Percentiles rank a stretch among this genome's conserved stretches.
phyloP scores from a whole-genome alignment of 2,329 filamentous ascomycete genomes.

The Penicillium sp. region DNA sequence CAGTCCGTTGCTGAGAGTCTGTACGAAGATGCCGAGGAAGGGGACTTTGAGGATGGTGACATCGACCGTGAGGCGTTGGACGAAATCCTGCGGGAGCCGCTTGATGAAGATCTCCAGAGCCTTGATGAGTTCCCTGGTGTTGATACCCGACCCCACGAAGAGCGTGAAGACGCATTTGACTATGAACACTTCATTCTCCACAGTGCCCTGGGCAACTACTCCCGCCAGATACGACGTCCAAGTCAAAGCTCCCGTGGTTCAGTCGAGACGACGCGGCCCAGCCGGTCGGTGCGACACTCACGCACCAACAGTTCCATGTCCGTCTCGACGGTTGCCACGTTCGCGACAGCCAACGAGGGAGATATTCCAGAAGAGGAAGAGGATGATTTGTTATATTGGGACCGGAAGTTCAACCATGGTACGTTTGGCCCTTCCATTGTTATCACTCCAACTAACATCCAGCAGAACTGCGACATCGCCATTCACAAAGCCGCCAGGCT shows the following conservation, averaged over 20 bases:
- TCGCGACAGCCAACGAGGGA: slow-evolving; percentile 63
- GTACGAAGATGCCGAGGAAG: slow-evolving; percentile 47
- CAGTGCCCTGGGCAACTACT: slow-evolving; percentile 74
- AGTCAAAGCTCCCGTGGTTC: slow-evolving; percentile 49
- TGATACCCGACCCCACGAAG: slow-evolving; percentile 75
- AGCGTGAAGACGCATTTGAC: slow-evolving; percentile 92
- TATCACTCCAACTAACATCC: slow-evolving; percentile 4
- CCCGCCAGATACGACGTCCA: slow-evolving; percentile 31
- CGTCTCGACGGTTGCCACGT: slow-evolving; percentile 61
- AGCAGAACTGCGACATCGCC: slow-evolving; percentile 29
- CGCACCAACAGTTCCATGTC: slow-evolving; percentile 61
- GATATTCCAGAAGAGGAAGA: slow-evolving; percentile 30
- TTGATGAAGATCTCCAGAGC: slow-evolving; percentile 41
- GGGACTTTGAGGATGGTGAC: slow-evolving; percentile 44
- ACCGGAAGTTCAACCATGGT: slow-evolving; percentile 38
- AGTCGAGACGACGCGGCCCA: slow-evolving; percentile 50
- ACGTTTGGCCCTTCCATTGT: slow-evolving; percentile 2
- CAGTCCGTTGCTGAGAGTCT: slow-evolving; percentile 37
- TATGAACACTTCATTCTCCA: slow-evolving; percentile 96
- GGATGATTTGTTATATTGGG: slow-evolving; percentile 45
- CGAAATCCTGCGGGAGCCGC: slow-evolving; percentile 51
- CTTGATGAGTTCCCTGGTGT: slow-evolving; percentile 44
- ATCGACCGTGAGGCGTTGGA: slow-evolving; percentile 65
- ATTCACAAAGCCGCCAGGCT: slow-evolving; percentile 18
- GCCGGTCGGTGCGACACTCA: slow-evolving; percentile 33